phyloP scores from a whole-genome alignment of 2,329 filamentous ascomycete species.

The Alternaria ventricosa region DNA sequence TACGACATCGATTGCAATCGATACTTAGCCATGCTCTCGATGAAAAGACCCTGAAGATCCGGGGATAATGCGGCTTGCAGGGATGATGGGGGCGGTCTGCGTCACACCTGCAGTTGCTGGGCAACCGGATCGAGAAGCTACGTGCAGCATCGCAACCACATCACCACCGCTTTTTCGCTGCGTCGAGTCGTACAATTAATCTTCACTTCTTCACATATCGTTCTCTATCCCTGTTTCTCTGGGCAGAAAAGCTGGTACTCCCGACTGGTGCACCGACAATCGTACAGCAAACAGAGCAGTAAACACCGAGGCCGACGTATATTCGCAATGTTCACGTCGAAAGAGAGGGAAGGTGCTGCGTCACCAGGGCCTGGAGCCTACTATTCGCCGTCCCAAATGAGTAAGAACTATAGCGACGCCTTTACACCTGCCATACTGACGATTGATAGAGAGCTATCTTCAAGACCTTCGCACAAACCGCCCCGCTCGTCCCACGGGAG shows the following conservation, averaged over 20 bases:
- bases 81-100: constrained; percentile 29
- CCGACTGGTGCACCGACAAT: not conserved
- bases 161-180: constrained; percentile 38
- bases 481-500: constrained; percentile 71
- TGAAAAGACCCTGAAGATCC: constrained; percentile 8
- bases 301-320: constrained; percentile 13
- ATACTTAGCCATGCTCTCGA: not conserved
- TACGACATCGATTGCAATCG: not conserved
- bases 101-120: constrained; percentile 30
- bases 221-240: not conserved
- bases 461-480: constrained; percentile 73
- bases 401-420: constrained; percentile 33
- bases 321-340: constrained; percentile 39
- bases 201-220: constrained; percentile 3
- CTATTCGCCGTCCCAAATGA: constrained; percentile 49
- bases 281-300: constrained; percentile 22
- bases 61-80: constrained; percentile 20
- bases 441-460: constrained; percentile 69
- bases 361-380: constrained; percentile 45
- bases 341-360: constrained; percentile 45
- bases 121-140: constrained; percentile 37
- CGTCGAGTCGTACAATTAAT: constrained; percentile 16
- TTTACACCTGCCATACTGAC: constrained; percentile 25
- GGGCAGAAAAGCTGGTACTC: not conserved
- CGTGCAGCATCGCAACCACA: constrained; percentile 32